Evolutionary conservation across 2,329 filamentous ascomycete species (phyloP).

Genomic region (Gaeumannomyces tritici): DNA sequence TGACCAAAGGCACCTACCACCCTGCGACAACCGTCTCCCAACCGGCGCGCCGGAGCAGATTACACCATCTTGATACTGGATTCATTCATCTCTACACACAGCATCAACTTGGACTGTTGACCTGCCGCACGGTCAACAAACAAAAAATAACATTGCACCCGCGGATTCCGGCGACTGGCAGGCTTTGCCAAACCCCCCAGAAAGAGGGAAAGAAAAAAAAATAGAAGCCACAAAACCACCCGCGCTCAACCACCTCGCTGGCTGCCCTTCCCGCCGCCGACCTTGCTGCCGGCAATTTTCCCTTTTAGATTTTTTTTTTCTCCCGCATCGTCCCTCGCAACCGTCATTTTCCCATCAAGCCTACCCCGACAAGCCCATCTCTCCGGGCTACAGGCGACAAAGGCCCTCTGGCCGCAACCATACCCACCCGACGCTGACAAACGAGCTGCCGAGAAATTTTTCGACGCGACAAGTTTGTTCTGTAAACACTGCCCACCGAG

Average conservation of each 20-base stretch:
- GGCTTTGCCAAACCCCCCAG: neutral
- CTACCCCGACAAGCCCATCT: neutral
- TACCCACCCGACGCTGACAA: neutral
- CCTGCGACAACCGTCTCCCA: neutral
- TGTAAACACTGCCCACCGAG: neutral
- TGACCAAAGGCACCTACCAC: neutral
- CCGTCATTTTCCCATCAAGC: too few species aligned
- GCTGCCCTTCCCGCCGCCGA: neutral
- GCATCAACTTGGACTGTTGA: neutral
- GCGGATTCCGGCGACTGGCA: slow-evolving; percentile 3
- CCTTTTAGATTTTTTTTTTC: too few species aligned
- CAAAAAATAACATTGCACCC: neutral
- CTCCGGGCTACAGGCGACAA: neutral
- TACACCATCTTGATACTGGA: neutral
- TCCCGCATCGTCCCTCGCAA: neutral
- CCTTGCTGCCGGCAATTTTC: too few species aligned
- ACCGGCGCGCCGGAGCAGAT: neutral
- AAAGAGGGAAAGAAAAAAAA: neutral
- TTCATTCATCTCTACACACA: neutral
- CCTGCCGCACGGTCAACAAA: neutral
- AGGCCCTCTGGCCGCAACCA: neutral
- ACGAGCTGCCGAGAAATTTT: neutral
- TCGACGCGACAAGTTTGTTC: neutral
- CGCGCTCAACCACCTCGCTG: neutral
- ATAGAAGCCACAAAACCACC: neutral